A percentile compares a stretch with the other conserved stretches of the same genome.
phyloP scores from a whole-genome alignment of 306 rosid genomes.

The Styphnolobium japonicum region DNA sequence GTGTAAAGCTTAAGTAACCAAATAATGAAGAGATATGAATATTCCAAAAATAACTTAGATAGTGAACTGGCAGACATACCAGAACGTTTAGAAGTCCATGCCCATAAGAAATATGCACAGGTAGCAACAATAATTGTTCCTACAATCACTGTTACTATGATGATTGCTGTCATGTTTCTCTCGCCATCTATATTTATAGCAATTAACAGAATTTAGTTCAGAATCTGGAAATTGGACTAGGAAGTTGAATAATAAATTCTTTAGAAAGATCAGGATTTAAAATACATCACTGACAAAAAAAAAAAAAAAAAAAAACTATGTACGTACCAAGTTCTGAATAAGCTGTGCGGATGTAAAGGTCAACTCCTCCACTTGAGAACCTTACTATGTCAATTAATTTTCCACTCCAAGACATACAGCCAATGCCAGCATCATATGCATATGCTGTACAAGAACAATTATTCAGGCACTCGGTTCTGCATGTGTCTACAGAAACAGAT shows the following conservation, averaged over 20 bases:
- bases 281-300: not conserved
- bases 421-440: conserved; percentile 4
- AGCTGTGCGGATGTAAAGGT: conserved; percentile 20
- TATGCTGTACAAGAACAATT: conserved; percentile 33
- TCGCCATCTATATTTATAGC: not conserved
- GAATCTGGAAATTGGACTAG: not conserved
- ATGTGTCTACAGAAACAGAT: not conserved
- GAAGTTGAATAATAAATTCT: not conserved
- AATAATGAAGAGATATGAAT: too few species aligned
- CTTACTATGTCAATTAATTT: conserved; percentile 10
- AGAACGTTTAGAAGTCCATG: not conserved
- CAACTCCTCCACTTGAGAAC: conserved; percentile 12
- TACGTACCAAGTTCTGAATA: conserved; percentile 12
- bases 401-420: conserved; percentile 24
- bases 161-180: not conserved
- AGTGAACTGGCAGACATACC: not conserved
- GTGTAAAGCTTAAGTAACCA: too few species aligned
- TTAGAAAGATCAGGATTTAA: not conserved
- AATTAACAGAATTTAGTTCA: not conserved
- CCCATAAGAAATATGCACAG: conserved; percentile 15
- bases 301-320: not conserved
- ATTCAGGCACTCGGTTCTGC: conserved; percentile 10
- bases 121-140: conserved; percentile 1
- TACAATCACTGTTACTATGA: not conserved
- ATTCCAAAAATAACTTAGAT: too few species aligned